phyloP scores from a whole-genome alignment of 2,329 filamentous ascomycete genomes.

The Rutstroemia sydowiana region DNA sequence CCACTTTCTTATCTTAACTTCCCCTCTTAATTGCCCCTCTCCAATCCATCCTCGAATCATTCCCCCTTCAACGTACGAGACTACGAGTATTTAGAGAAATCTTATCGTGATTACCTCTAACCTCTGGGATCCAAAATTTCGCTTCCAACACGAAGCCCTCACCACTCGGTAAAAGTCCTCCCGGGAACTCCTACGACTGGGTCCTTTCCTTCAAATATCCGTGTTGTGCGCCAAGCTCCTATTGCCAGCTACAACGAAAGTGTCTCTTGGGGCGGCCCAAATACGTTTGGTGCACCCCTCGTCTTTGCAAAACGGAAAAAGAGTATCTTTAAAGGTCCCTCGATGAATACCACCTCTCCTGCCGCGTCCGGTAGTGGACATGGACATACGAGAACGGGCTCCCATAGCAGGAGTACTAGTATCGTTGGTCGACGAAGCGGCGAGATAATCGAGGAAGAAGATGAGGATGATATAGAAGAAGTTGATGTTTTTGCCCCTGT shows the following conservation, averaged over 20 bases:
- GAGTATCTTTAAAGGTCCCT: slow-evolving; percentile 75
- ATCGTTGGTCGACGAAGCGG: slow-evolving; percentile 60
- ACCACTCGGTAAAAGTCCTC: slow-evolving; percentile 90
- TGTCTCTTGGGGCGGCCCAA: slow-evolving; percentile 41
- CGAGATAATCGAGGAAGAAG: slow-evolving; percentile 49
- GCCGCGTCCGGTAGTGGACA: slow-evolving; percentile 21
- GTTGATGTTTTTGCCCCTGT: slow-evolving; percentile 49
- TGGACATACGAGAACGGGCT: slow-evolving; percentile 26
- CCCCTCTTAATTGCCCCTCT: no score
- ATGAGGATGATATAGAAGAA: slow-evolving; percentile 14
- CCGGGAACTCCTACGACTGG: slow-evolving; percentile 74
- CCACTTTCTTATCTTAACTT: neutral
- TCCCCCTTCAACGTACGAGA: no score
- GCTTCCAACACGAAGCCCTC: slow-evolving; percentile 70
- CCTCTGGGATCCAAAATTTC: no score
- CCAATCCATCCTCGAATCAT: no score
- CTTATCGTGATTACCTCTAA: no score
- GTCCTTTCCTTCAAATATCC: slow-evolving; percentile 77
- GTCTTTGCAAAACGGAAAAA: slow-evolving; percentile 77
- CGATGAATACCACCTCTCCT: slow-evolving; percentile 40
- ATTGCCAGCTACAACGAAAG: slow-evolving; percentile 50
- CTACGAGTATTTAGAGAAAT: no score
- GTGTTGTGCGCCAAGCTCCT: slow-evolving; percentile 62
- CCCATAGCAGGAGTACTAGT: slow-evolving; percentile 51
- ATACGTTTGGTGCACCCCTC: slow-evolving; percentile 46